phyloP scores from a whole-genome alignment of 108 stramenopile genomes.

The Stephanodiscus triporus region DNA sequence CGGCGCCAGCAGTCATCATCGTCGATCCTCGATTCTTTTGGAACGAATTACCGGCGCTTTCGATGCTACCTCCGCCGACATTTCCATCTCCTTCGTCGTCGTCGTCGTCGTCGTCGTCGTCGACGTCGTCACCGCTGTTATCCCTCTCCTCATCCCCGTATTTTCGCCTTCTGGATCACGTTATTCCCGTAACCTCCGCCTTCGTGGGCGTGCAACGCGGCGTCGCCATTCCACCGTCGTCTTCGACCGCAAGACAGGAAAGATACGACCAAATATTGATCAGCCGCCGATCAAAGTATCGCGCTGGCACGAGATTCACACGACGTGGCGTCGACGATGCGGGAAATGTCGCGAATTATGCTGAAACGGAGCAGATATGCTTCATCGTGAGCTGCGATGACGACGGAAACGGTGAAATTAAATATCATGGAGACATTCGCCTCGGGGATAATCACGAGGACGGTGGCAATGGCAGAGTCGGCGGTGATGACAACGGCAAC shows the following conservation, averaged over 20 bases:
- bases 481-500: not conserved
- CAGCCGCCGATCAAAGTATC: constrained; percentile 82
- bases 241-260: constrained; percentile 1
- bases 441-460: not conserved
- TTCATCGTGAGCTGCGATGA: constrained; percentile 15
- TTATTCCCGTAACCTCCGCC: constrained; percentile 88
- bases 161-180: constrained; percentile 53
- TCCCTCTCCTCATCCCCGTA: constrained; percentile 4
- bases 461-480: not conserved
- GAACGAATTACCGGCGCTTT: constrained; percentile 82
- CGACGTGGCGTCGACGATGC: constrained; percentile 89
- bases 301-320: constrained; percentile 96
- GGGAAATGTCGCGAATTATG: constrained; percentile 94
- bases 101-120: not conserved
- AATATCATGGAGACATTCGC: not conserved
- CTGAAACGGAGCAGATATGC: constrained; percentile 94
- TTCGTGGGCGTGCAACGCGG: constrained; percentile 84
- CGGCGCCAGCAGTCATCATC: not conserved
- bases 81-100: not conserved
- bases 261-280: constrained; percentile 83
- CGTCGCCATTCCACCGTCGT: constrained; percentile 28
- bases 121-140: not conserved
- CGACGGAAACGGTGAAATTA: not conserved
- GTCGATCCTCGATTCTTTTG: constrained; percentile 93
- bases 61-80: constrained; percentile 35